Conservation (phyloP, 352 stramenopile species). For the Phytophthora pluvialis region DNA sequence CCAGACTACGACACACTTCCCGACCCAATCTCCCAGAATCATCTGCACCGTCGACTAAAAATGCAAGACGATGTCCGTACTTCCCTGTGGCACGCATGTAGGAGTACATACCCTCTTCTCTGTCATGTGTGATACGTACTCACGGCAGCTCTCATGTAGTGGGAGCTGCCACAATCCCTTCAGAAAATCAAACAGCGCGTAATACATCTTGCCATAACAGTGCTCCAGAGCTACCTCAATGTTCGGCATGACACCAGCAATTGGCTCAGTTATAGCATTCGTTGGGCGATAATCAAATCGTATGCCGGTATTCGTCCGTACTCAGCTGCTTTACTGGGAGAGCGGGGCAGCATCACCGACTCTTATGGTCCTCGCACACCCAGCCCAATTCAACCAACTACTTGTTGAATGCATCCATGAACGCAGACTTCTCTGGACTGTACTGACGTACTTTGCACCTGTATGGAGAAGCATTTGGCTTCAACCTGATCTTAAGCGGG, state of each 20-base stretch:
- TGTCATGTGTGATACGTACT: conserved; percentile 31
- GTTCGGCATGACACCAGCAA: conserved; percentile 12
- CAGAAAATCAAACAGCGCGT: too few relatives aligned
- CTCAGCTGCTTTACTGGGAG: not conserved
- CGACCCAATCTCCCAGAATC: conserved; percentile 6
- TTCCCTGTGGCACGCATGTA: conserved; percentile 1
- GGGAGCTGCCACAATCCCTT: too few relatives aligned
- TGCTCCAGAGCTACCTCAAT: not conserved
- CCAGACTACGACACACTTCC: conserved; percentile 25
- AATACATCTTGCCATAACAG: not conserved
- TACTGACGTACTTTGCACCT: too few relatives aligned
- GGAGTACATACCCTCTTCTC: conserved; percentile 28
- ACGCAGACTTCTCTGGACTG: too few relatives aligned
- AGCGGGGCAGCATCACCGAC: too few relatives aligned
- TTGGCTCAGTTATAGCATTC: conserved; percentile 4
- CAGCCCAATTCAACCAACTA: too few relatives aligned
- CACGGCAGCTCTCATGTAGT: conserved; percentile 20
- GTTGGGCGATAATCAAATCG: not conserved
- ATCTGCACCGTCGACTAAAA: conserved; percentile 25
- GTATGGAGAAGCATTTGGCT: too few relatives aligned
- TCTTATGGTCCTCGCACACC: too few relatives aligned
- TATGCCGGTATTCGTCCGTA: not conserved
- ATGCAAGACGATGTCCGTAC: conserved; percentile 6
- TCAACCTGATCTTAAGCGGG: too few relatives aligned
- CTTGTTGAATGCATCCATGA: too few relatives aligned